Evolutionary conservation across 345 rosid genomes (phyloP), one percentile per base, ranked within the genome.

Genomic region (Microthlaspi erraticum): DNA sequence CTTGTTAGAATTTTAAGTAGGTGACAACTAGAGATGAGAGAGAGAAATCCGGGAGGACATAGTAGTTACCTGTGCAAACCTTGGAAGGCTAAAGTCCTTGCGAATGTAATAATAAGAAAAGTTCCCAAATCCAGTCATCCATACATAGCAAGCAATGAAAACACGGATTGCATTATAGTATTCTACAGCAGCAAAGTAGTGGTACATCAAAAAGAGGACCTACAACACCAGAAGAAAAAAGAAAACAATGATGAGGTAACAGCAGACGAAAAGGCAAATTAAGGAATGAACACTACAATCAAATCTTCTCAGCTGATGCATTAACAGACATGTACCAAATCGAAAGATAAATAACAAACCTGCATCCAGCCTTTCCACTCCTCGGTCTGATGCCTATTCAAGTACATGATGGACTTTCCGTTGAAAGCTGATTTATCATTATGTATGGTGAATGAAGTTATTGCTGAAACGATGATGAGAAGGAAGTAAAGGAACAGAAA

Each of bases 341-440:
- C 6, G 46, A 53, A 63, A 45, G 36, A 20, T 37, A 18, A 63
- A 48, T 38, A 29, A 78, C 88, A 78, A 77, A 94, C 99, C 99
- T 94, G 99, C 99, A 94, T 94, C 99, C 99, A 94, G 72, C 99
- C 99, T 83, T 81, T 94, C 99, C 99, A 94, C 78, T 94, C 99
- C 81, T 94, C 99, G 18, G 99, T 93, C 82, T 93, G 97, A 85
- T 93, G 97, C 67, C 98, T 91, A 71, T 93, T 93, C 90, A 93
- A 79, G 79, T 91, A 91, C 63, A 87, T 90, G 65, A 93, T 91
- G 65, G 95, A 59, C 65, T 93, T 93, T 64, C 98, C 98, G 0
- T 88, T 89, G 81, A 89, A 55, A 16, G 99, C 90, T 55, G 98
- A 91, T 84, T 77, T 89, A 73, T 94, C 99, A 71, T 77, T 81